Conservation (phyloP, 495 filamentous ascomycete species). For the Alectoria sarmentosa region DNA sequence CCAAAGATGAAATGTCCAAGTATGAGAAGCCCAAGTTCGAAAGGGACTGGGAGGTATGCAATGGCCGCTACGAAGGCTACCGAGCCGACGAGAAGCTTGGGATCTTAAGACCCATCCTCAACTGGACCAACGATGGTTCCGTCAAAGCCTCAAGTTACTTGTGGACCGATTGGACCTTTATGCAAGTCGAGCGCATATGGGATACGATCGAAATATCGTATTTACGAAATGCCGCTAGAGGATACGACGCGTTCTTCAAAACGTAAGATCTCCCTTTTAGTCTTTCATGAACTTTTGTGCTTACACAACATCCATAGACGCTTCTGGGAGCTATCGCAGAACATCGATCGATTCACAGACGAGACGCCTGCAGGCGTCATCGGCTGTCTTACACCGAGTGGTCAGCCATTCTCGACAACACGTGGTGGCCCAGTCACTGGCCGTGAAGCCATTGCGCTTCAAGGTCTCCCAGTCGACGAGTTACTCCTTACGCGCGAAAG, state of each 20-base stretch:
- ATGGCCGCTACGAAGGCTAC: constrained; percentile 47
- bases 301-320: neutral
- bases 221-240: constrained; percentile 35
- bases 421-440: constrained; percentile 58
- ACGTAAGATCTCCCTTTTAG: constrained; percentile 25
- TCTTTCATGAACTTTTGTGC: neutral
- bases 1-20: constrained; percentile 36
- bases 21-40: constrained; percentile 26
- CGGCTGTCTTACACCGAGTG: constrained; percentile 64
- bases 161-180: constrained; percentile 42
- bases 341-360: constrained; percentile 55
- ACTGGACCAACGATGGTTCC: constrained; percentile 47
- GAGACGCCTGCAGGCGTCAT: constrained; percentile 48
- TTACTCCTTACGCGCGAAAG: constrained; percentile 58
- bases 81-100: constrained; percentile 44
- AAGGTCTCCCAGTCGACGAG: constrained; percentile 61
- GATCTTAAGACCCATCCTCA: constrained; percentile 45
- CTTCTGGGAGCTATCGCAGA: constrained; percentile 62
- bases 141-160: constrained; percentile 48
- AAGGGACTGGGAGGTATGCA: constrained; percentile 51
- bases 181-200: constrained; percentile 49
- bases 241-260: constrained; percentile 55
- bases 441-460: constrained; percentile 58
- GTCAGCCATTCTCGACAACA: constrained; percentile 55
- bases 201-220: constrained; percentile 64